A percentile compares a stretch with the other conserved stretches of the same genome.
Conservation (phyloP, 768 basidiomycete genomes). For the Trametes punicea region DNA sequence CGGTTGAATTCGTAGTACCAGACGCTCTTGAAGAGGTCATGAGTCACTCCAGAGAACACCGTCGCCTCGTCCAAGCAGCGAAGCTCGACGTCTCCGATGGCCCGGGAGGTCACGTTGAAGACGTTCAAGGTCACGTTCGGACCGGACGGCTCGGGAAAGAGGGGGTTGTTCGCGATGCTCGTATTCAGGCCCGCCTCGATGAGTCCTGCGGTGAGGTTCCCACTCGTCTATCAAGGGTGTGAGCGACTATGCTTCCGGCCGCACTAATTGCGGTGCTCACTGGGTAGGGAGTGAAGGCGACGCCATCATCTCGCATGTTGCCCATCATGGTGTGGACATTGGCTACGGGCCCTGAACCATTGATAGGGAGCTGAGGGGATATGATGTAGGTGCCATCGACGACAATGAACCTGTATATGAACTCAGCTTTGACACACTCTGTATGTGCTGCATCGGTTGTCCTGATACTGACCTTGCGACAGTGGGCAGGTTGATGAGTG, state of each 20-base stretch:
- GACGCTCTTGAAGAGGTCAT: conserved; percentile 40
- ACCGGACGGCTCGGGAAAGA: conserved; percentile 40
- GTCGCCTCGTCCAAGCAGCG: conserved; percentile 50
- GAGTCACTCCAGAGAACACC: conserved; percentile 40
- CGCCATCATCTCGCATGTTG: conserved; percentile 50
- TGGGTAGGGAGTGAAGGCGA: conserved; percentile 42
- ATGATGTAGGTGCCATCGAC: conserved; percentile 48
- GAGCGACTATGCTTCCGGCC: background rate
- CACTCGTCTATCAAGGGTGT: conserved; percentile 12
- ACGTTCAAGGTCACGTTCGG: conserved; percentile 38
- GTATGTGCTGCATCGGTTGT: background rate
- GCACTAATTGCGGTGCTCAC: background rate
- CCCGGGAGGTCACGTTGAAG: conserved; percentile 45
- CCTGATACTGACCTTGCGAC: conserved; percentile 27
- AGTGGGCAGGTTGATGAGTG: conserved; percentile 34
- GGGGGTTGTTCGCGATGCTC: conserved; percentile 21
- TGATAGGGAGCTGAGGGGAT: conserved; percentile 37
- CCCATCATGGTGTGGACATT: conserved; percentile 47
- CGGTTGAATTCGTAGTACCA: conserved; percentile 49
- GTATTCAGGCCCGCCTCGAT: conserved; percentile 22
- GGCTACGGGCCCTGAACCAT: conserved; percentile 38
- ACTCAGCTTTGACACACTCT: background rate
- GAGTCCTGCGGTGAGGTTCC: conserved; percentile 23
- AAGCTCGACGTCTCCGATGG: conserved; percentile 45
- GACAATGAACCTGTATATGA: conserved; percentile 34